Evolutionary conservation across 768 basidiomycete species (phyloP).

Genomic region (Thelephora aurantiotincta): DNA sequence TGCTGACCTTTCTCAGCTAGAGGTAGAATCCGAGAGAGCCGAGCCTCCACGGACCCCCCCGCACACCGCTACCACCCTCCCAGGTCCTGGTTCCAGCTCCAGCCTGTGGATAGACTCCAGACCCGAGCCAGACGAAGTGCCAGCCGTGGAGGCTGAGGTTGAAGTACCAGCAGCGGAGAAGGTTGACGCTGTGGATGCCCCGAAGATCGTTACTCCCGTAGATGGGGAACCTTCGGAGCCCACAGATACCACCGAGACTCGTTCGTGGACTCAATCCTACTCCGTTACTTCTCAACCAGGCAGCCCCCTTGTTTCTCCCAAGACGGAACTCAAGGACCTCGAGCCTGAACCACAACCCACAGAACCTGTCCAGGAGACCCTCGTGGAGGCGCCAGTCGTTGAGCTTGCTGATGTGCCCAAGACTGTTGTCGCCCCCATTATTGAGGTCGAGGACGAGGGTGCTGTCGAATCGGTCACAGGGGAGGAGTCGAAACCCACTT

Average conservation of each 20-base stretch:
- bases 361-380: too few relatives aligned
- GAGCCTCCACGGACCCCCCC: constrained; percentile 21
- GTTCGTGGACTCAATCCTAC: background rate
- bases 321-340: background rate
- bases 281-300: background rate
- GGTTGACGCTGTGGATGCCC: background rate
- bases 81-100: constrained; percentile 2
- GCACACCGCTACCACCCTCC: constrained; percentile 16
- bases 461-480: background rate
- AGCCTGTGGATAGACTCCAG: background rate
- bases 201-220: background rate
- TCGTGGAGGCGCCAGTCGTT: background rate
- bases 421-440: background rate
- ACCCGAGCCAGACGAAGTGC: background rate
- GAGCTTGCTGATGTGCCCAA: background rate
- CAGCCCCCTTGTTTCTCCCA: background rate
- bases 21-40: constrained; percentile 5
- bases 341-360: too few relatives aligned
- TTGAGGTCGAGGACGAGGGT: background rate
- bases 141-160: background rate
- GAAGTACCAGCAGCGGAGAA: background rate
- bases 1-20: background rate
- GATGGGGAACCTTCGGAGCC: background rate
- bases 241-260: background rate
- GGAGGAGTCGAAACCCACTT: background rate